Base-by-base conservation (phyloP, 1,284 basidiomycete species). In the Austropuccinia psidii region DNA sequence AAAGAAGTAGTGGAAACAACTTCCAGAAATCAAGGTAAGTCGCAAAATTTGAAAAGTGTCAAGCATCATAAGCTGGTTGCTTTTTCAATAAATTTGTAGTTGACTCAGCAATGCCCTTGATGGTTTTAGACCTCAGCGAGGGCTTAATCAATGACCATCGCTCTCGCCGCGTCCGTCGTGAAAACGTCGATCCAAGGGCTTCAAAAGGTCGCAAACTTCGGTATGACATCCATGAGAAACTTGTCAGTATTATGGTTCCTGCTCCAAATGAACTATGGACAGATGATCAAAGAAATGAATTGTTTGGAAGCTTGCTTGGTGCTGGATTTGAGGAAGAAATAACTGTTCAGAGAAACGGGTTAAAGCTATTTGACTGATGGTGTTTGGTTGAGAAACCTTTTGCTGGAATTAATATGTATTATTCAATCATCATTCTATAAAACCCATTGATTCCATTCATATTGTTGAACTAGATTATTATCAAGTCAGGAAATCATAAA, bases 171-270 rank as follows among this genome's bases (percentile, higher is more conserved):
- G 84, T 35, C 88, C 90, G 79, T 86, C 86, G 76, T 86, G 85
- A 50, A 84, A 85, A 85, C 75, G 90, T 95, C 13, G 93, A 96
- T 80, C 91, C 92, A 0, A 91, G 89, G 76, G 93, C 91, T n/a
- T 90, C 88, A 80, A 97, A 97, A 82, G 93, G 93, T 1, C 84
- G 92, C 55, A 91, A 90, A 80, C 81, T 93, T 74, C 84, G 91
- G 75, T 95, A 92, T 80, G 89, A 94, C 75, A 88, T 91, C 1
- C 93, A 96, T 79, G 91, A 95, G 78, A 96, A 95, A 82, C 82
- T 94, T 49, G 89, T 91, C 79, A 92, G 93, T 80, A 95, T 95
- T 79, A 94, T 94, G 88, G 90, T 93, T 0, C 93, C 93, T 11
- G 87, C 93, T 4, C 86, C 87, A 6, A 77, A 72, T 13, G 64